Percentiles rank a stretch among this genome's conserved stretches.
These are phyloP conservation scores for Capsicum pubescens DNA, from an alignment of 257 asterid genomes.

Conservation along the genomic window DNA sequence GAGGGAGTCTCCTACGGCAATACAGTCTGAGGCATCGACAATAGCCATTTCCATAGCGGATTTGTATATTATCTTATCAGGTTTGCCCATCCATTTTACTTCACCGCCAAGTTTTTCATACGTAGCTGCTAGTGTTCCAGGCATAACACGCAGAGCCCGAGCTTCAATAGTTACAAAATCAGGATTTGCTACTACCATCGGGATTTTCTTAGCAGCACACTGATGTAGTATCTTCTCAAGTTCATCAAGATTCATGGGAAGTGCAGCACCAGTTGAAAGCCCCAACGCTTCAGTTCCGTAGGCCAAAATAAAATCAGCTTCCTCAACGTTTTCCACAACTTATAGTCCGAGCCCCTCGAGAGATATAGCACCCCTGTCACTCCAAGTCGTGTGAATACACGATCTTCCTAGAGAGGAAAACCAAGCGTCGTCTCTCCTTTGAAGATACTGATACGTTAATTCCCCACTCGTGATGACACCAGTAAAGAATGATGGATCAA, in stretches of 20 bases:
- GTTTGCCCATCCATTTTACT: constrained; percentile 99
- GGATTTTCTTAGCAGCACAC: constrained; percentile 80
- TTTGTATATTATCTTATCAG: constrained; percentile 86
- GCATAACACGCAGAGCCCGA: constrained; percentile 90
- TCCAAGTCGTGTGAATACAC: constrained; percentile 97
- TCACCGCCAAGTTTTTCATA: constrained; percentile 96
- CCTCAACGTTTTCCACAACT: constrained; percentile 74
- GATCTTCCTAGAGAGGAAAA: constrained; percentile 78
- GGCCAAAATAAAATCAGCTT: constrained; percentile 85
- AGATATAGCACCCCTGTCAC: constrained; percentile 90
- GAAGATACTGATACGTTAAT: constrained; percentile 82
- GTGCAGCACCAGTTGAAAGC: constrained; percentile 72
- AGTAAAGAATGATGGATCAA: constrained; percentile 75
- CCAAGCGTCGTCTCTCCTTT: constrained; percentile 90
- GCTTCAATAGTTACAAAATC: constrained; percentile 97
- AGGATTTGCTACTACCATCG: constrained; percentile 98
- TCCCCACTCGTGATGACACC: constrained; percentile 99
- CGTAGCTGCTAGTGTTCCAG: constrained; percentile 84
- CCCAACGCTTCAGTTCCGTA: constrained; percentile 99
- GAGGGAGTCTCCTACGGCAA: constrained; percentile 95
- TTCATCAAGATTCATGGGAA: constrained; percentile 68
- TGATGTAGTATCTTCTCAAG: constrained; percentile 73
- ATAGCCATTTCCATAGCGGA: constrained; percentile 78
- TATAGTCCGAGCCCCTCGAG: constrained; percentile 93
- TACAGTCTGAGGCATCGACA: constrained; percentile 71